Conservation (phyloP, 345 rosid genomes). For the Capsella bursapastoris region DNA sequence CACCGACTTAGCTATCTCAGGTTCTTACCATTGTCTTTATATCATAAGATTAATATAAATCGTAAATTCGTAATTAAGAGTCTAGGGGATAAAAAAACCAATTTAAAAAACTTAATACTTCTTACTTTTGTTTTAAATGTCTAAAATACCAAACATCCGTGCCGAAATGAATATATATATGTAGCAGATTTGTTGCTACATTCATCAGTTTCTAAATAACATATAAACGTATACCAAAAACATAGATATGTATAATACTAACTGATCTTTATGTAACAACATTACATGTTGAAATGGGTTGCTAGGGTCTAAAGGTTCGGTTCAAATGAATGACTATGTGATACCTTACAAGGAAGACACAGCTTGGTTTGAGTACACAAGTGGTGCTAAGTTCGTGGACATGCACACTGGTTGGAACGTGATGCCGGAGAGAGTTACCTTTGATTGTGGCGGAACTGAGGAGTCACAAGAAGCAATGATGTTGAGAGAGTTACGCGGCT, state of each 20-base stretch:
- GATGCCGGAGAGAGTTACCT: slow-evolving; percentile 53
- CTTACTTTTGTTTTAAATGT: not conserved
- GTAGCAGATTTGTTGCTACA: not conserved
- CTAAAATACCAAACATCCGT: not conserved
- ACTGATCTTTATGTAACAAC: not conserved
- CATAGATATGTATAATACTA: not conserved
- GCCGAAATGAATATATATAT: too few relatives aligned
- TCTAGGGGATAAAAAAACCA: not conserved
- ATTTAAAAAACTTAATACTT: not conserved
- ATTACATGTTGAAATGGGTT: slow-evolving; percentile 10
- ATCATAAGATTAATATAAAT: not conserved
- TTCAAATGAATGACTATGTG: slow-evolving; percentile 57
- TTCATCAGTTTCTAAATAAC: too few relatives aligned
- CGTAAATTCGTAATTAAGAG: not conserved
- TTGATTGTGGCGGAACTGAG: slow-evolving; percentile 36
- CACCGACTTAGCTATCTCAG: slow-evolving; percentile 54
- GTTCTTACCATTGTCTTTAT: slow-evolving; percentile 28
- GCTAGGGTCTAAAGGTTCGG: slow-evolving; percentile 55
- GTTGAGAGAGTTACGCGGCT: slow-evolving; percentile 57
- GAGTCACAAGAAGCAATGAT: slow-evolving; percentile 70
- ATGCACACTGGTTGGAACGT: slow-evolving; percentile 69
- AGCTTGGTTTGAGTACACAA: slow-evolving; percentile 55
- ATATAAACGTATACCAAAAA: not conserved
- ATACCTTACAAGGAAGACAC: slow-evolving; percentile 62
- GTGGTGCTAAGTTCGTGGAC: slow-evolving; percentile 56